Conservation (phyloP, 768 basidiomycete species). For the Glaciozyma antarctica region DNA sequence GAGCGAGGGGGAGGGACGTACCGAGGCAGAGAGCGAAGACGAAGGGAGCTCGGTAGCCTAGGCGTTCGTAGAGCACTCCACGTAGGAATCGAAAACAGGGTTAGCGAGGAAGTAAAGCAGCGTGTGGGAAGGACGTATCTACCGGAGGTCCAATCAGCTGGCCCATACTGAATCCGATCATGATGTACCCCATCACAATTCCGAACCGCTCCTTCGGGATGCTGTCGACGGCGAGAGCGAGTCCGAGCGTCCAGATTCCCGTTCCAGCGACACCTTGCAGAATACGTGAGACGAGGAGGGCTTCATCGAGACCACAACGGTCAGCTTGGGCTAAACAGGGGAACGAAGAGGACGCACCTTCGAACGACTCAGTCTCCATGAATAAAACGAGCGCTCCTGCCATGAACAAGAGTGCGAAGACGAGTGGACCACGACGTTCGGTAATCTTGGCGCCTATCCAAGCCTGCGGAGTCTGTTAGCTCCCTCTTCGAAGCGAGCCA, state of each 20-base stretch:
- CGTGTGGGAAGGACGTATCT: neutral
- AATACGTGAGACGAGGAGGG: slow-evolving; percentile 25
- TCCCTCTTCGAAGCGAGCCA: too few species aligned
- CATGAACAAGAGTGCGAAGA: slow-evolving; percentile 31
- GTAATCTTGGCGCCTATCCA: neutral
- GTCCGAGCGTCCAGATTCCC: slow-evolving; percentile 24
- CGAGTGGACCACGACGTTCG: neutral
- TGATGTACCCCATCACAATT: neutral
- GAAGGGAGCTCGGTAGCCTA: slow-evolving; percentile 30
- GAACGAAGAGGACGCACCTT: too few species aligned
- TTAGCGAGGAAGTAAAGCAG: too few species aligned
- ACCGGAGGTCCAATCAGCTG: slow-evolving; percentile 12
- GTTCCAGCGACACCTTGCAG: slow-evolving; percentile 29
- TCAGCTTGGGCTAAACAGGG: too few species aligned
- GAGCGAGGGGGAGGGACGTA: neutral
- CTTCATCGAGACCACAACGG: neutral
- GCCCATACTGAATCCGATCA: slow-evolving; percentile 20
- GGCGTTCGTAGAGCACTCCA: slow-evolving; percentile 2
- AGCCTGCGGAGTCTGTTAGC: neutral
- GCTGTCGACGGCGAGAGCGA: slow-evolving; percentile 16
- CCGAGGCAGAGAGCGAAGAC: slow-evolving; percentile 19
- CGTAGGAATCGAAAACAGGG: neutral
- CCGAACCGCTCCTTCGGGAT: slow-evolving; percentile 16
- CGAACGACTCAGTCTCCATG: slow-evolving; percentile 24
- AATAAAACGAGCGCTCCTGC: slow-evolving; percentile 27